Evolutionary conservation across 495 filamentous ascomycete species (phyloP), one percentile per base, ranked within the genome.

Genomic region (Niebla homalea): DNA sequence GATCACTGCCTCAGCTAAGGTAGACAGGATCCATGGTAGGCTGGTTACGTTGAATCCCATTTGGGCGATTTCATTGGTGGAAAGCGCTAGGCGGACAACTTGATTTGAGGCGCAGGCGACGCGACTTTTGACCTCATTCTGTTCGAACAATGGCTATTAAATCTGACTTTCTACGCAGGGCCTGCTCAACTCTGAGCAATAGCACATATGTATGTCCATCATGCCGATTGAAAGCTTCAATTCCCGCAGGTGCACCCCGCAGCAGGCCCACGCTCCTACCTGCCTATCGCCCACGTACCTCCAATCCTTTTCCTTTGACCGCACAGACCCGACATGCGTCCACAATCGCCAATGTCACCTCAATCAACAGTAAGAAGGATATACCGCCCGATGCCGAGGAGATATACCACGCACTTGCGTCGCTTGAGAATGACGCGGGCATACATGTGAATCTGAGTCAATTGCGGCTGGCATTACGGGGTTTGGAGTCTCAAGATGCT

Each of bases 391-490:
- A 18, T 6, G 63, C 70, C 46, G 62, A 63, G 42, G 68, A 74
- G 48, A 72, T 94, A 12, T 71, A 87, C 55, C 65, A 72, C 39
- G 74, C 79, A 11, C 68, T 93, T 18, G 64, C 67, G 8, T 70
- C 72, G 20, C 67, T 94, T 20, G 72, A 84, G 54, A 72, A 74
- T 50, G 64, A 76, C 37, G 77, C 81, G 21, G 67, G 76, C 36
- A 74, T 74, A 52, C 78, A 81, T 62, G 74, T 89, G 50, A 85
- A 86, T 64, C 70, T 84, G 19, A 83, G 84, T 50, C 78, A 87
- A 56, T 61, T 96, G 46, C 81, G 87, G 58, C 73, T 97, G 56
- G 90, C 88, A 16, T 63, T 88, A 60, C 74, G 81, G 44, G 87
- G 87, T 5, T 68, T 95, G 54, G 78, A 84, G 56, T 77, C 84